Evolutionary conservation across 2,329 filamentous ascomycete species (phyloP), one percentile per base, ranked within the genome.

Genomic region (Metarhizium album): DNA sequence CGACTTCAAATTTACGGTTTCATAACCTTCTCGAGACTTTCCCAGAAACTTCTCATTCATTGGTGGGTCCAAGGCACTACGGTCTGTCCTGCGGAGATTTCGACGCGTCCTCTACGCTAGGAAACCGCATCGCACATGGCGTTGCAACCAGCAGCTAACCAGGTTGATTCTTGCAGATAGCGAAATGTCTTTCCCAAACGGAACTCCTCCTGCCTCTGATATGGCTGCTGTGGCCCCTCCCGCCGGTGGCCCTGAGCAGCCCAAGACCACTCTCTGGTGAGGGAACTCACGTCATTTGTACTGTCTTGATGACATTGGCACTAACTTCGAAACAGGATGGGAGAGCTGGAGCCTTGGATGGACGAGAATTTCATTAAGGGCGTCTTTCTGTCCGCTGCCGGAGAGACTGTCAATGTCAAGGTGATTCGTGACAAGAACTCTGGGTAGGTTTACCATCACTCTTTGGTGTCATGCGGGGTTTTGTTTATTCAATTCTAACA

Each of bases 381-480:
- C 60, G 83, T 97, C 45, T 97, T 89, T 79, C 65, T 75, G 57
- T 95, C 89, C 64, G 83, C 90, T 62, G 87, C 95, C 74, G 90
- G 87, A 59, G 93, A 97, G 71, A 83, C 83, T 57, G 93, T 98
- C 62, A 96, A 96, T 62, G 93, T 98, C 61, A 98, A 98, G 81
- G 95, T 98, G 79, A 98, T 98, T 63, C 88, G 93, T 58, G 93
- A 98, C 75, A 96, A 96, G 72, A 95, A 95, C 70, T 96, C 91
- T 66, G 93, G 91, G 90, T 95, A 70, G 50, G 74, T 61, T n/a
- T n/a, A 45, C 20, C 49, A 46, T 42, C 9, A 20, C 42, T 14
- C 31, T 20, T 38, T 18, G 5, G 11, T 29, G 20, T 9, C 37
- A 9, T 23, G 11, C 16, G 11, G 8, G 13, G n/a, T 18, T n/a